phyloP scores from a whole-genome alignment of 805 yeast genomes.

The Saccharomycopsis javanensis region DNA sequence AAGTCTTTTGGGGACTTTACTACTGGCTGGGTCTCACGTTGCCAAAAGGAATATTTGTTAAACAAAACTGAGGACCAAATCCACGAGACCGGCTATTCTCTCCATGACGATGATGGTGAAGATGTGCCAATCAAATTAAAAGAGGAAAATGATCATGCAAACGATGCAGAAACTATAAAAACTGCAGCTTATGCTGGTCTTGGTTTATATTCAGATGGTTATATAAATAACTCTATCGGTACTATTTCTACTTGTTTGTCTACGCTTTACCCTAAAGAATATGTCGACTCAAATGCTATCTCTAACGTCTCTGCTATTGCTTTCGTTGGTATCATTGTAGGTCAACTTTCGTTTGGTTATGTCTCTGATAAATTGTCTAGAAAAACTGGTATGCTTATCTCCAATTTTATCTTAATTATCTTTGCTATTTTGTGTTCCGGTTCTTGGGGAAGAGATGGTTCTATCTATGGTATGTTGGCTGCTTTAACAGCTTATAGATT shows the following conservation, averaged over 20 bases:
- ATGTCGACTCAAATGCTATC: slow-evolving; percentile 56
- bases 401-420: slow-evolving; percentile 64
- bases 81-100: slow-evolving; percentile 16
- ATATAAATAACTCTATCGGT: slow-evolving; percentile 76
- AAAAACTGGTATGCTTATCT: slow-evolving; percentile 71
- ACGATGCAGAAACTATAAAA: slow-evolving; percentile 32
- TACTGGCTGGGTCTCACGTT: slow-evolving; percentile 34
- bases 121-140: slow-evolving; percentile 15
- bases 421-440: slow-evolving; percentile 77
- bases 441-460: slow-evolving; percentile 66
- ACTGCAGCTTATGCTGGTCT: slow-evolving; percentile 81
- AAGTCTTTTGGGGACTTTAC: slow-evolving; percentile 29
- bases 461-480: slow-evolving; percentile 68
- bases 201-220: slow-evolving; percentile 90
- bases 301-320: slow-evolving; percentile 80
- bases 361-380: slow-evolving; percentile 74
- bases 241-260: slow-evolving; percentile 68
- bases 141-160: slow-evolving; percentile 18
- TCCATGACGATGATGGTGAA: slow-evolving; percentile 19
- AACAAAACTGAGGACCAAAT: slow-evolving; percentile 27
- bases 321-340: slow-evolving; percentile 85
- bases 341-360: slow-evolving; percentile 74
- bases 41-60: slow-evolving; percentile 35
- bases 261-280: slow-evolving; percentile 54
- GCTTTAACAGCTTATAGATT: slow-evolving; percentile 80